Percentiles rank a stretch among this genome's conserved stretches.
Conservation (phyloP, 495 filamentous ascomycete genomes). For the Pseudotulostoma volvatum region DNA sequence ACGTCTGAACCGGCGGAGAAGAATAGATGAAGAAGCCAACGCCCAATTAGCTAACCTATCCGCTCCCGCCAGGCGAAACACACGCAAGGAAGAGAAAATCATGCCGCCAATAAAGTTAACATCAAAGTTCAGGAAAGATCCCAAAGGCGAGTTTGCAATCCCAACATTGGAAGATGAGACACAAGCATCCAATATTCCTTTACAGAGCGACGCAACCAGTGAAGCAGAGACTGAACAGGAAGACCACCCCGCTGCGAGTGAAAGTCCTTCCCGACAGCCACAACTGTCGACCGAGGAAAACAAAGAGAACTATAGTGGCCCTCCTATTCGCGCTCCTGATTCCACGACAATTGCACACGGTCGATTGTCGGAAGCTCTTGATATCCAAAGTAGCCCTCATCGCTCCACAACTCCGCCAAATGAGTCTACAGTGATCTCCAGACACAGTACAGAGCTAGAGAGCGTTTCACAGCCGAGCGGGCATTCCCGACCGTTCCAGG, state of each 20-base stretch:
- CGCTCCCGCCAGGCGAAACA: slow-evolving; percentile 15
- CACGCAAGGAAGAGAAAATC: background rate
- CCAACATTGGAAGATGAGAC: slow-evolving; percentile 6
- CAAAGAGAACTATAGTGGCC: slow-evolving; percentile 32
- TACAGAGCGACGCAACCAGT: slow-evolving; percentile 15
- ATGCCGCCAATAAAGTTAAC: slow-evolving; percentile 1
- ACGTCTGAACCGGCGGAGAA: slow-evolving; percentile 19
- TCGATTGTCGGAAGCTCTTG: slow-evolving; percentile 26
- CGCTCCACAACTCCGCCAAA: too few relatives aligned
- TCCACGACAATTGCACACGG: slow-evolving; percentile 21
- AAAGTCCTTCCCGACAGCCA: slow-evolving; percentile 15
- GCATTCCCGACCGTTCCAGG: slow-evolving; percentile 25
- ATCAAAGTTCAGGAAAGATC: slow-evolving; percentile 1
- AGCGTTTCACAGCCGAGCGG: too few relatives aligned
- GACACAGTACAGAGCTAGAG: too few relatives aligned
- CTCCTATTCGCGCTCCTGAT: slow-evolving; percentile 11
- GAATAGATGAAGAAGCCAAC: slow-evolving; percentile 21
- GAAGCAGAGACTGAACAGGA: slow-evolving; percentile 40
- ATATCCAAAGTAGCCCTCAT: slow-evolving; percentile 10
- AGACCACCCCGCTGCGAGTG: slow-evolving; percentile 17
- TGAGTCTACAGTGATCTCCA: too few relatives aligned
- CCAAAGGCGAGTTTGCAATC: slow-evolving; percentile 9
- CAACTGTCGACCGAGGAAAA: slow-evolving; percentile 27
- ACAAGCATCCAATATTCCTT: slow-evolving; percentile 2
- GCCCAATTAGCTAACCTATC: slow-evolving; percentile 26